Conservation (phyloP, 225 moss, liverwort and hornwort genomes). For the Rhytidiadelphus loreus region DNA sequence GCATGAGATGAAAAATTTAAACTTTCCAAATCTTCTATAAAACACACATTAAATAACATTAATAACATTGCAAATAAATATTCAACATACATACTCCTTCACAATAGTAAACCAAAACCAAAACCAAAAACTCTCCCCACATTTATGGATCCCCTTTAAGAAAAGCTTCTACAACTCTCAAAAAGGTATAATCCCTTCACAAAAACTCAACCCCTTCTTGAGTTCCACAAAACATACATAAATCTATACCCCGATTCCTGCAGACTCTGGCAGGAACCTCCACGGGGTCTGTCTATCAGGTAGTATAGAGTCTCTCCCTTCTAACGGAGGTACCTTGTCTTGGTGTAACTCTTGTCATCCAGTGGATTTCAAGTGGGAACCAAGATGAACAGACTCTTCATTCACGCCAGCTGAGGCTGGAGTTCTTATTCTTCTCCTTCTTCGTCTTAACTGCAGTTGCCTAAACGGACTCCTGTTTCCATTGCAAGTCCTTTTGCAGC, state of each 20-base stretch:
- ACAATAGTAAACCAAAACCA: not conserved
- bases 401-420: not conserved
- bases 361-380: not conserved
- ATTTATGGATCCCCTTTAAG: not conserved
- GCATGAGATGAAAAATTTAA: not conserved
- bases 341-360: not conserved
- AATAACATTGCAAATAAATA: not conserved
- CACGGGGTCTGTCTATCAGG: rapidly evolving
- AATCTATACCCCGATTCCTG: not conserved
- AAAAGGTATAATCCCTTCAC: too few relatives aligned
- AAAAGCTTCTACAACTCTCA: not conserved
- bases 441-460: not conserved
- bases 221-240: not conserved
- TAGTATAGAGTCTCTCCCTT: not conserved
- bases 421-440: not conserved
- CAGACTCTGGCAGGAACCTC: not conserved
- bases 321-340: not conserved
- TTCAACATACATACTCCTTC: too few relatives aligned
- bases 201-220: not conserved
- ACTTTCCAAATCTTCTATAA: not conserved
- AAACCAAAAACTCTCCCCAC: not conserved
- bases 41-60: not conserved
- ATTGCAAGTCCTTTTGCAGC: not conserved
- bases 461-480: not conserved
- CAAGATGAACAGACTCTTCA: not conserved